Evolutionary conservation across 2,329 filamentous ascomycete species (phyloP), one percentile per base, ranked within the genome.

Genomic region (Beauveria sp.): DNA sequence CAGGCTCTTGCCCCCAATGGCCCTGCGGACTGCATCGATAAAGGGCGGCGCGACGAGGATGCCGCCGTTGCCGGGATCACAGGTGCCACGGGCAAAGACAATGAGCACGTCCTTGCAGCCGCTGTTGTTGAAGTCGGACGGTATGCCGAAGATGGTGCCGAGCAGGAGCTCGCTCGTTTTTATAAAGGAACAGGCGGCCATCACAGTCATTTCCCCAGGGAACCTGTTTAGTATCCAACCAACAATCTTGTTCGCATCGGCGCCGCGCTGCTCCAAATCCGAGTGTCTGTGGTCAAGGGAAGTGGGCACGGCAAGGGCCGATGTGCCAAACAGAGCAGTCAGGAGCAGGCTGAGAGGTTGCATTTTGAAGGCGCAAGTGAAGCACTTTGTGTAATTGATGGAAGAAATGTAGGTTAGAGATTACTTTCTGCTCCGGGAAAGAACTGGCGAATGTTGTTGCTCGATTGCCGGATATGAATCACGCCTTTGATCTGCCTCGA

Each of bases 1-100:
- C 8, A 71, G 47, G 22, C 64, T 63, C 30, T 50, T 61, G 16
- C 56, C 46, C 0, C 59, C 51, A 6, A 69, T 53, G 2, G 61
- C 57, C 3, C 52, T 28, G 18, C 59, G 51, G 4, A 73, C 62
- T 4, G 68, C 65, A 3, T 63, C 41, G 51, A 71, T 65, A 53
- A 73, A 66, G 9, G 66, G 65, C 2, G 70, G 70, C 0, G 68
- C 71, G 3, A 66, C 64, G 26, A 71, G 64, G 28, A 67, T 63
- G 22, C 70, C 70, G 41, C 70, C 63, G 46, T 71, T 72, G 22
- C 70, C 70, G 1, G 64, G 47, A 20, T 72, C 69, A 28, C 69
- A 71, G 18, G 70, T 71, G 8, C 70, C 70, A 0, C 70, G 66
- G n/a, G 67, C 68, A 34, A 70, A 72, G 26, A 72, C 51, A 30